Conservation (phyloP, 495 filamentous ascomycete genomes). For the Aspergillus homomorphus region DNA sequence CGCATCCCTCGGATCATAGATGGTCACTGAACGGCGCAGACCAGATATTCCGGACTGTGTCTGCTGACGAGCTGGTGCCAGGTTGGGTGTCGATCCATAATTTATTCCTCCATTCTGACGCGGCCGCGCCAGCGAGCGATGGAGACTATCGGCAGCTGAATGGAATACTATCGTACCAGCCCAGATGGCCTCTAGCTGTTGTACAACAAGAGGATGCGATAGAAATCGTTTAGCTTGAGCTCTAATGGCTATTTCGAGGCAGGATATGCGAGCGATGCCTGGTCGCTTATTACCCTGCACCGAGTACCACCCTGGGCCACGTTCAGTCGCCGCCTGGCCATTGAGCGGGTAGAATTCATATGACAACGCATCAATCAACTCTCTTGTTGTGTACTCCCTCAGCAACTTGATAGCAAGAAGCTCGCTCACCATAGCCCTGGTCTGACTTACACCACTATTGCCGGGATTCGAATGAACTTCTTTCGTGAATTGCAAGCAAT, state of each 20-base stretch:
- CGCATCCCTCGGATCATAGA: conserved; percentile 89
- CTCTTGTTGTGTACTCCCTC: conserved; percentile 81
- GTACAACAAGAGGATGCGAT: conserved; percentile 82
- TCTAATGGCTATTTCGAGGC: conserved; percentile 86
- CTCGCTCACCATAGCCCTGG: conserved; percentile 83
- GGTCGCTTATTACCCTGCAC: conserved; percentile 33
- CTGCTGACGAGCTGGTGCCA: conserved; percentile 1
- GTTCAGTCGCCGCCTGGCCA: conserved; percentile 54
- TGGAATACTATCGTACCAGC: conserved; percentile 91
- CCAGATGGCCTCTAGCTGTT: conserved; percentile 94
- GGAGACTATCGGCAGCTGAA: conserved; percentile 76
- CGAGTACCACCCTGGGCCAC: conserved; percentile 32
- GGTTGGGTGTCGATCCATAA: conserved; percentile 8
- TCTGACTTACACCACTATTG: conserved; percentile 75
- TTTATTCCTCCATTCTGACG: conserved; percentile 22
- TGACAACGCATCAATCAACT: conserved; percentile 85
- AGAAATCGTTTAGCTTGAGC: conserved; percentile 87
- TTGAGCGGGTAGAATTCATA: conserved; percentile 95
- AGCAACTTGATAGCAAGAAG: conserved; percentile 87
- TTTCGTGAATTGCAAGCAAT: conserved; percentile 88
- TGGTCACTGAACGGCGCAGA: conserved; percentile 67
- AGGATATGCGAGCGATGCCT: conserved; percentile 72
- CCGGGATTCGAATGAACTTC: conserved; percentile 77
- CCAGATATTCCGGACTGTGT: conserved; percentile 5
- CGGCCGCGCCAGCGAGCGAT: conserved; percentile 47